A percentile compares a stretch with the other conserved stretches of the same genome.
These are phyloP conservation scores for Dictyostelium intermedium DNA, from an alignment of 78 protist species.

Conservation along the genomic window DNA sequence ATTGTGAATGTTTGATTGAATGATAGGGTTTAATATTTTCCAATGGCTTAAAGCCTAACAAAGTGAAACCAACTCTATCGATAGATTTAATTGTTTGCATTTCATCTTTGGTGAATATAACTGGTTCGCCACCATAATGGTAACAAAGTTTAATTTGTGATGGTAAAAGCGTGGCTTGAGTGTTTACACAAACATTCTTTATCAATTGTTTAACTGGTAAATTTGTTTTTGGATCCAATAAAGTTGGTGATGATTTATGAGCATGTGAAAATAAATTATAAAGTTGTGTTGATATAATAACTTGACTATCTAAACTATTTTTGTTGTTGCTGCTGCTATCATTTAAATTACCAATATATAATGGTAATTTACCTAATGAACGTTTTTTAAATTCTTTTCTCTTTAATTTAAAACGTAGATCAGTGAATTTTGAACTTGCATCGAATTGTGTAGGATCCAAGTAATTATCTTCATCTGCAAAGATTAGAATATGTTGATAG, in stretches of 20 bases:
- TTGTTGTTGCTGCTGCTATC: neutral
- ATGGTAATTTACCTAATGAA: constrained; percentile 42
- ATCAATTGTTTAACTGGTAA: constrained; percentile 32
- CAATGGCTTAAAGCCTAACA: constrained; percentile 81
- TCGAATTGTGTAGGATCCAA: constrained; percentile 22
- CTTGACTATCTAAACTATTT: neutral
- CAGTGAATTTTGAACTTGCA: constrained; percentile 60
- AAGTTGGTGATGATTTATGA: constrained; percentile 20
- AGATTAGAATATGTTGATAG: constrained; percentile 54
- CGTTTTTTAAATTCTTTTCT: constrained; percentile 80
- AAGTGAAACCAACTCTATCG: constrained; percentile 32
- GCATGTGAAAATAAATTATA: constrained; percentile 22
- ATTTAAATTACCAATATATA: constrained; percentile 28
- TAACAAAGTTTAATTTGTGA: constrained; percentile 55
- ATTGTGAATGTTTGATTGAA: constrained; percentile 27
- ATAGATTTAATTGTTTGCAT: constrained; percentile 44
- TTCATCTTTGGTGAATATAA: constrained; percentile 74
- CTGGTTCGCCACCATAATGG: constrained; percentile 83
- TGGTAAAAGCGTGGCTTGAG: constrained; percentile 45
- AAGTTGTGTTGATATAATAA: constrained; percentile 21
- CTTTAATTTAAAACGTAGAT: constrained; percentile 21
- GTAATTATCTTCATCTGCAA: constrained; percentile 38
- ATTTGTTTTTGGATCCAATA: constrained; percentile 68
- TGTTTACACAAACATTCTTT: constrained; percentile 73
- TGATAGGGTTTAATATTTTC: constrained; percentile 42